phyloP scores from a whole-genome alignment of 2,329 filamentous ascomycete species.

The Hypoxylon sp. region DNA sequence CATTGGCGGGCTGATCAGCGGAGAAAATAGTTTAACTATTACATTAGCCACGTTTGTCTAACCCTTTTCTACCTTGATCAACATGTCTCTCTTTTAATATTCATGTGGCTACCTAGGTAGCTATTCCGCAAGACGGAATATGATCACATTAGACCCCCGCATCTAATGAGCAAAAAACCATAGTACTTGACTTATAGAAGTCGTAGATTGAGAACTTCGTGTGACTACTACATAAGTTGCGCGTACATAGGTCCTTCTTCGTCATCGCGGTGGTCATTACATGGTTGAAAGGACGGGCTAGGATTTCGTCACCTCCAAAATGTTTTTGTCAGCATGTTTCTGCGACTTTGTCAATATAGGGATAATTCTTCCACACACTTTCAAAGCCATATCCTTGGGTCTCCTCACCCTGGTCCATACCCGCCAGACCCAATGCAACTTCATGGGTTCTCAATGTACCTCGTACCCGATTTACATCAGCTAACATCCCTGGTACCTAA shows the following conservation, averaged over 20 bases:
- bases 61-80: slow-evolving; percentile 21
- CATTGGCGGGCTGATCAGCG: slow-evolving; percentile 21
- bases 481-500: slow-evolving; percentile 38
- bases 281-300: slow-evolving; percentile 14
- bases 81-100: slow-evolving; percentile 16
- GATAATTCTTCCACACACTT: slow-evolving; percentile 39
- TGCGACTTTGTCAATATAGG: slow-evolving; percentile 37
- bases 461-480: slow-evolving; percentile 39
- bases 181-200: slow-evolving; percentile 10
- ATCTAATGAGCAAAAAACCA: slow-evolving; percentile 5
- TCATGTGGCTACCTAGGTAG: background rate
- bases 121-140: slow-evolving; percentile 10
- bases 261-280: slow-evolving; percentile 17
- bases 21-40: slow-evolving; percentile 19
- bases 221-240: slow-evolving; percentile 6
- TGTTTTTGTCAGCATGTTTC: slow-evolving; percentile 21
- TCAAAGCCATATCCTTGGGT: slow-evolving; percentile 44
- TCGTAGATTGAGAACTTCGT: slow-evolving; percentile 4
- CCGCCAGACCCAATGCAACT: slow-evolving; percentile 37
- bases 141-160: slow-evolving; percentile 10
- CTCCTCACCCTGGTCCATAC: slow-evolving; percentile 37
- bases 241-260: slow-evolving; percentile 22
- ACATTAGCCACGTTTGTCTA: slow-evolving; percentile 19
- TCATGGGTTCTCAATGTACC: slow-evolving; percentile 39
- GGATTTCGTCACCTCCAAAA: slow-evolving; percentile 34